phyloP scores from a whole-genome alignment of 2,329 filamentous ascomycete species.

The Sarocladium oryzae region DNA sequence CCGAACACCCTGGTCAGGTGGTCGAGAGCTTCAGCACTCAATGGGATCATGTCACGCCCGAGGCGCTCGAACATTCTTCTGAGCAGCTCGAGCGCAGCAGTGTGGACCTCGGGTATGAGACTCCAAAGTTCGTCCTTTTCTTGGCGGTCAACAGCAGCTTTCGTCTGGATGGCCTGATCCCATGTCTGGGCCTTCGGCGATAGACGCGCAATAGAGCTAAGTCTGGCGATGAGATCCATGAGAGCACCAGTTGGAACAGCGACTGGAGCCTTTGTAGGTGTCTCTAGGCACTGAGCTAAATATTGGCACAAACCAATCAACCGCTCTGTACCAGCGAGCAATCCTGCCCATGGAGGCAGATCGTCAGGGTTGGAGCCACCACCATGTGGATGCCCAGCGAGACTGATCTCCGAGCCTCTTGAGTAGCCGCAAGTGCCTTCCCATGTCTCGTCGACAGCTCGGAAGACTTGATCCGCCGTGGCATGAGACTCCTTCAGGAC shows the following conservation, averaged over 20 bases:
- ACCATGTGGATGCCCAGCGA: constrained; percentile 40
- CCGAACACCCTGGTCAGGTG: constrained; percentile 67
- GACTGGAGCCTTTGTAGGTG: constrained; percentile 58
- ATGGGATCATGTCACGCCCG: constrained; percentile 47
- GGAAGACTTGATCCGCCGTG: constrained; percentile 70
- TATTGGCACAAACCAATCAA: constrained; percentile 59
- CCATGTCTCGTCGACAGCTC: constrained; percentile 76
- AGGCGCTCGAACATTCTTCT: constrained; percentile 51
- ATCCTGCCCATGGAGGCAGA: constrained; percentile 65
- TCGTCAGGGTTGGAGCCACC: constrained; percentile 39
- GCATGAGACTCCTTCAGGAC: constrained; percentile 60
- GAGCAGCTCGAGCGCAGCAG: constrained; percentile 60
- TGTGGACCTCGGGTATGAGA: constrained; percentile 66
- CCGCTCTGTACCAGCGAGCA: constrained; percentile 67
- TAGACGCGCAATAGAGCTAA: constrained; percentile 59
- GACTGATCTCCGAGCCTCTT: constrained; percentile 31
- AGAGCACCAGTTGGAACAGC: constrained; percentile 61
- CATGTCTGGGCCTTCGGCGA: constrained; percentile 39
- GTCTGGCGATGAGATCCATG: constrained; percentile 61
- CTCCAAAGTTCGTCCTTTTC: constrained; percentile 76
- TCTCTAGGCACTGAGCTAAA: constrained; percentile 56
- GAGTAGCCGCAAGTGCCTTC: constrained; percentile 54
- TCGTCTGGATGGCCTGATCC: constrained; percentile 53
- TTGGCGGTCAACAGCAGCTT: constrained; percentile 67
- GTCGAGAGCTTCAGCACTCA: constrained; percentile 61